Evolutionary conservation across 306 rosid genomes (phyloP).

Genomic region (Prinsepia uniflora): DNA sequence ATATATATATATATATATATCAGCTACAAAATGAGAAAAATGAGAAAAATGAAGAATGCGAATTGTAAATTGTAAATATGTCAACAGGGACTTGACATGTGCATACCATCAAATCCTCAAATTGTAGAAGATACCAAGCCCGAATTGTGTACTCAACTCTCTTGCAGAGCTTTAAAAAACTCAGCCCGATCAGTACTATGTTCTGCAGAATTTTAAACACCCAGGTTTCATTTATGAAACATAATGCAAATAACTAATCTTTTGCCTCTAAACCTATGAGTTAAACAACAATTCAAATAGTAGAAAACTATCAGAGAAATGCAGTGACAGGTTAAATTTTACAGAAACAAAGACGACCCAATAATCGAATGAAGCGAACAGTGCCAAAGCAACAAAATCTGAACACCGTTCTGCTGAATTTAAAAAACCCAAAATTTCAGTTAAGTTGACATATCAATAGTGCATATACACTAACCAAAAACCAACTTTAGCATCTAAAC

Average conservation of each 20-base stretch:
- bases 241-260: background rate
- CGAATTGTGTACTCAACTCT: conserved; percentile 82
- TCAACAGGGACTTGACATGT: conserved; percentile 4
- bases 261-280: no score
- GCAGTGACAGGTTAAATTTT: background rate
- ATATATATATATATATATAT: background rate
- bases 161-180: conserved; percentile 80
- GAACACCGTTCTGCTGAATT: background rate
- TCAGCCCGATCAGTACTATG: conserved; percentile 69
- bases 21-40: background rate
- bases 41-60: background rate
- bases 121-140: conserved; percentile 92
- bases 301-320: background rate
- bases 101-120: conserved; percentile 89
- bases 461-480: no score
- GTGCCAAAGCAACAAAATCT: no score
- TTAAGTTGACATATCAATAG: no score
- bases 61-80: background rate
- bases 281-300: background rate
- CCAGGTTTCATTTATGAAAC: background rate
- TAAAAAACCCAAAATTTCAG: no score
- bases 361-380: background rate
- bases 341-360: conserved; percentile 1
- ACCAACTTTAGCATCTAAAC: no score
- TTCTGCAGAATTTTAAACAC: conserved; percentile 34